phyloP scores from a whole-genome alignment of 176 grass and related monocot genomes.

The Triticum monococcum region DNA sequence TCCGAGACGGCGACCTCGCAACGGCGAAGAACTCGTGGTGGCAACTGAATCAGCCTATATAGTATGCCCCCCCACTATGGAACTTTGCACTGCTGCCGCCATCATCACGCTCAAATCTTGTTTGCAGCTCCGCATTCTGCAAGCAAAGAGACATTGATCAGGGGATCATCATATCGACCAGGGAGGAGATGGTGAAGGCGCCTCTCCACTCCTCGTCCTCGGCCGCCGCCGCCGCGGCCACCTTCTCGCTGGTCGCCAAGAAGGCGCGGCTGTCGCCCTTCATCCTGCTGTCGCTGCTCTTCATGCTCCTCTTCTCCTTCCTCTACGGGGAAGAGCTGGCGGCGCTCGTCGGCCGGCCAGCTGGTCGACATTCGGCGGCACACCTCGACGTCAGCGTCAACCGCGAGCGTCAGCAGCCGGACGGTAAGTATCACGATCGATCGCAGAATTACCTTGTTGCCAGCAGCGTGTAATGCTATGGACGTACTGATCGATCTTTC shows the following conservation, averaged over 20 bases:
- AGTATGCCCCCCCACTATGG: not conserved
- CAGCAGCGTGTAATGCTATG: too few species aligned
- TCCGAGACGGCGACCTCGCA: not conserved
- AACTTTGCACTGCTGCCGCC: not conserved
- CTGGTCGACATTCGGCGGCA: not conserved
- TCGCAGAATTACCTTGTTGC: not conserved
- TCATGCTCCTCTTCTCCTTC: slow-evolving; percentile 57
- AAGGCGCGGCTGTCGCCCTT: slow-evolving; percentile 44
- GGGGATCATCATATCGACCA: not conserved
- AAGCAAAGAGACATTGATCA: not conserved
- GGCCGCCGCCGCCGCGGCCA: not conserved
- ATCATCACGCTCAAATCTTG: not conserved
- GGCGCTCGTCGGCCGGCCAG: slow-evolving; percentile 33
- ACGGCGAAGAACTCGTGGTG: not conserved
- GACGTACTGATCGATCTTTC: not conserved
- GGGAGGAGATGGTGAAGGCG: slow-evolving; percentile 42
- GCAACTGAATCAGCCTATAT: slow-evolving; percentile 23
- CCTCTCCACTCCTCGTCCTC: slow-evolving; percentile 5
- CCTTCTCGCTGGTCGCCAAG: slow-evolving; percentile 23
- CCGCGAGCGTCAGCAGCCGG: not conserved
- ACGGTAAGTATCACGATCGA: slow-evolving; percentile 21
- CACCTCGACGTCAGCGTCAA: not conserved
- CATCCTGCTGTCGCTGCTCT: slow-evolving; percentile 39
- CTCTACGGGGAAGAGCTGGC: slow-evolving; percentile 61
- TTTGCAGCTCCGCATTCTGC: not conserved